Evolutionary conservation across 2,329 filamentous ascomycete species (phyloP).

Genomic region (Aspergillus costaricaensis): DNA sequence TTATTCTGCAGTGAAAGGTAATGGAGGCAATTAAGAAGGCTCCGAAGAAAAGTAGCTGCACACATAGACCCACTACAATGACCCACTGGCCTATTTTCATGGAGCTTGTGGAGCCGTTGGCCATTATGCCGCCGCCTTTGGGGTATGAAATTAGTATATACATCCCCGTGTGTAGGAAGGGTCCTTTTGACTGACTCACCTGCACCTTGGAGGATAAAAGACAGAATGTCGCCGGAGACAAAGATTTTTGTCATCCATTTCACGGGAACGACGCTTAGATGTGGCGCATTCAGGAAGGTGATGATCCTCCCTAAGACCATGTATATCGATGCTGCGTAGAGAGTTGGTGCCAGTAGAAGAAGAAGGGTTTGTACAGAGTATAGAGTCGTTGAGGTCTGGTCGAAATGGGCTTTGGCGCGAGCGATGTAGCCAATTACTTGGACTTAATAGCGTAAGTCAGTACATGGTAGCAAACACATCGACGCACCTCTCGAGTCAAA

Average conservation of each 20-base stretch:
- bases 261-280: background rate
- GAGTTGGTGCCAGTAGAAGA: conserved; percentile 3
- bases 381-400: background rate
- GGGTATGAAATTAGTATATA: background rate
- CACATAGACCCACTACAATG: conserved; percentile 1
- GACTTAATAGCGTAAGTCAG: background rate
- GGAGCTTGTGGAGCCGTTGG: background rate
- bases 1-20: background rate
- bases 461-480: background rate
- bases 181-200: background rate
- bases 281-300: background rate
- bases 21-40: background rate
- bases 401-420: conserved; percentile 5
- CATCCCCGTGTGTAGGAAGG: background rate
- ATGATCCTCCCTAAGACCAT: background rate
- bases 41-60: conserved; percentile 3
- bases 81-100: conserved; percentile 8
- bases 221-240: conserved; percentile 3
- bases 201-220: conserved; percentile 2
- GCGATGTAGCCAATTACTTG: conserved; percentile 5
- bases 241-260: conserved; percentile 8
- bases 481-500: background rate
- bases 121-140: conserved; percentile 8
- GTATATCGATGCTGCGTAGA: conserved; percentile 7
- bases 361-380: conserved; percentile 8